These are phyloP conservation scores for Apiotrichum laibachii DNA, from an alignment of 1,284 basidiomycete genomes.

Conservation along the genomic window DNA sequence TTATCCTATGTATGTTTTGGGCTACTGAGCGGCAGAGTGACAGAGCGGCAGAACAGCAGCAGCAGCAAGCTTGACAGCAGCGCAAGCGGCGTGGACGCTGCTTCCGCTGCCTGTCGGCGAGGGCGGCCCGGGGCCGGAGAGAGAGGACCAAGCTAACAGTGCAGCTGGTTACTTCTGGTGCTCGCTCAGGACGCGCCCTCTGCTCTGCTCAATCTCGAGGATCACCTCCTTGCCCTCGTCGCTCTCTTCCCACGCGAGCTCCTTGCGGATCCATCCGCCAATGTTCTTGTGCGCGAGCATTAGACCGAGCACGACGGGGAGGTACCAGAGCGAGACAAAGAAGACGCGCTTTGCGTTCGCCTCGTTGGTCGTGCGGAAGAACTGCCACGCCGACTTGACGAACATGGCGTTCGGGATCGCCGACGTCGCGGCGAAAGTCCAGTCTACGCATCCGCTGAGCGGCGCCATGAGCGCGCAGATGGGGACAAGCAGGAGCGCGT, in stretches of 20 bases:
- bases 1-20: not conserved
- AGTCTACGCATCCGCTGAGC: conserved; percentile 79
- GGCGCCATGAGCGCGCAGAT: conserved; percentile 79
- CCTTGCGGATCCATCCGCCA: conserved; percentile 60
- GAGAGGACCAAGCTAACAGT: no score
- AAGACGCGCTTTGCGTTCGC: conserved; percentile 75
- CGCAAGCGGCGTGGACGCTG: no score
- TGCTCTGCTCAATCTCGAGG: conserved; percentile 12
- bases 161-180: no score
- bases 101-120: no score
- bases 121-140: no score
- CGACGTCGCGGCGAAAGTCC: conserved; percentile 77
- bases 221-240: conserved; percentile 21
- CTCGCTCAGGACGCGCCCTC: conserved; percentile 11
- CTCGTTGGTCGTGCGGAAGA: conserved; percentile 67
- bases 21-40: not conserved
- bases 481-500: conserved; percentile 74
- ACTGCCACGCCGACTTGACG: conserved; percentile 67
- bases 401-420: conserved; percentile 74
- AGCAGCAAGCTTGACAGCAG: no score
- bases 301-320: conserved; percentile 83
- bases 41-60: not conserved
- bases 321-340: conserved; percentile 83
- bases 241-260: conserved; percentile 21
- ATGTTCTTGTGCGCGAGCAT: conserved; percentile 94